Conservation (phyloP, 2,329 filamentous ascomycete genomes). For the Daldinia sp. region DNA sequence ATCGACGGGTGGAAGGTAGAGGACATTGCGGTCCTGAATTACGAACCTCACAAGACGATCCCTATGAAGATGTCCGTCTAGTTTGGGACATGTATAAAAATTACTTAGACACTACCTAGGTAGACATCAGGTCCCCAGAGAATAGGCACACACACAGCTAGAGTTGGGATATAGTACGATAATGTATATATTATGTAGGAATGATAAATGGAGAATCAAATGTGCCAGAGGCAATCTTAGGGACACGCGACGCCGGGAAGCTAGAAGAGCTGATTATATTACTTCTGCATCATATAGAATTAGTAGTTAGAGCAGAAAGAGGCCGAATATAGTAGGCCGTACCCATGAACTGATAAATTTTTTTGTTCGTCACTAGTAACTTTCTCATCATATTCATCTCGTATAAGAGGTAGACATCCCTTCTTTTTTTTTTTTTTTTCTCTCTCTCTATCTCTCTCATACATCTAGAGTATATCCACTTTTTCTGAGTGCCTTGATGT, state of each 20-base stretch:
- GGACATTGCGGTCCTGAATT: constrained; percentile 88
- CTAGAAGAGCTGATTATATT: constrained; percentile 7
- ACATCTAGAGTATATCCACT: not conserved
- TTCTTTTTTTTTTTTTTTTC: no score
- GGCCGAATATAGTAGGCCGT: not conserved
- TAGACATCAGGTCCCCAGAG: not conserved
- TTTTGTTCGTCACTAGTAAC: not conserved
- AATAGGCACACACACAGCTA: not conserved
- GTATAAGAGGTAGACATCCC: no score
- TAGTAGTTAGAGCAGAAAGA: not conserved
- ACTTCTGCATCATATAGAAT: not conserved
- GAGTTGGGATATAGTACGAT: constrained; percentile 25
- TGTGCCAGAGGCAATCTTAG: not conserved
- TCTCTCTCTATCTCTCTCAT: no score
- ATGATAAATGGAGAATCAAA: not conserved
- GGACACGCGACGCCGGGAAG: not conserved
- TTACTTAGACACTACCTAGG: not conserved
- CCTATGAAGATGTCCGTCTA: constrained; percentile 99
- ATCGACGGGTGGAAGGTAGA: constrained; percentile 93
- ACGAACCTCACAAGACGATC: constrained; percentile 91
- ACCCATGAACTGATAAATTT: not conserved
- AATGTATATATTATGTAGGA: constrained; percentile 24
- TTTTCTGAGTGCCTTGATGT: not conserved
- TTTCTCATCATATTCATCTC: not conserved
- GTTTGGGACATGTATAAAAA: constrained; percentile 58